Percentiles rank a stretch among this genome's conserved stretches.
These are phyloP conservation scores for Cladophialophora exuberans DNA, from an alignment of 2,329 filamentous ascomycete genomes.

Conservation along the genomic window DNA sequence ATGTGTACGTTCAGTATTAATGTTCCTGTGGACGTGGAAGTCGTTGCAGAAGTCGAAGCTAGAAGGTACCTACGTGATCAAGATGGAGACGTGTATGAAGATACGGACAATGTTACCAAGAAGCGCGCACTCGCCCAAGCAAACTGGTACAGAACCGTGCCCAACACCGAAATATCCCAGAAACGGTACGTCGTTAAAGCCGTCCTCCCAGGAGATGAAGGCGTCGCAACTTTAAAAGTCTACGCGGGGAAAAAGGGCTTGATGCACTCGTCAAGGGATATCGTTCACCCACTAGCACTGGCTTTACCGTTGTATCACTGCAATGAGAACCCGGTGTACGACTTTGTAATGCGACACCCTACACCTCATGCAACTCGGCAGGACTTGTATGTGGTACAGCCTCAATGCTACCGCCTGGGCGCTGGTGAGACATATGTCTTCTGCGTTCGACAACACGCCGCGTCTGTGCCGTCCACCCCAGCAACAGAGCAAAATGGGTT, in stretches of 20 bases:
- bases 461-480: slow-evolving; percentile 39
- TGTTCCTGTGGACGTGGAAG: slow-evolving; percentile 87
- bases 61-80: slow-evolving; percentile 76
- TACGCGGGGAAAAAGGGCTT: slow-evolving; percentile 93
- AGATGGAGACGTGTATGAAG: slow-evolving; percentile 93
- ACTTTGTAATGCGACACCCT: slow-evolving; percentile 89
- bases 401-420: slow-evolving; percentile 84
- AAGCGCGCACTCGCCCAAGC: slow-evolving; percentile 89
- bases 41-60: slow-evolving; percentile 89
- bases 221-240: slow-evolving; percentile 81
- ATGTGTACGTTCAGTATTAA: slow-evolving; percentile 87
- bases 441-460: slow-evolving; percentile 88
- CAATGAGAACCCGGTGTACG: slow-evolving; percentile 90
- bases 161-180: slow-evolving; percentile 42
- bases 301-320: slow-evolving; percentile 87
- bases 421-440: slow-evolving; percentile 99
- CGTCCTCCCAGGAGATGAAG: slow-evolving; percentile 86
- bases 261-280: slow-evolving; percentile 97
- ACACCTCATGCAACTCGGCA: slow-evolving; percentile 97
- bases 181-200: slow-evolving; percentile 96
- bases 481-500: slow-evolving; percentile 28
- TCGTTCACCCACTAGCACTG: slow-evolving; percentile 87
- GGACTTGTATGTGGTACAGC: slow-evolving; percentile 95
- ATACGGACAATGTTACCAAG: slow-evolving; percentile 73
- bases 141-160: slow-evolving; percentile 76